phyloP scores from a whole-genome alignment of 106 monocot genomes.

The Phalaenopsis aphrodite region DNA sequence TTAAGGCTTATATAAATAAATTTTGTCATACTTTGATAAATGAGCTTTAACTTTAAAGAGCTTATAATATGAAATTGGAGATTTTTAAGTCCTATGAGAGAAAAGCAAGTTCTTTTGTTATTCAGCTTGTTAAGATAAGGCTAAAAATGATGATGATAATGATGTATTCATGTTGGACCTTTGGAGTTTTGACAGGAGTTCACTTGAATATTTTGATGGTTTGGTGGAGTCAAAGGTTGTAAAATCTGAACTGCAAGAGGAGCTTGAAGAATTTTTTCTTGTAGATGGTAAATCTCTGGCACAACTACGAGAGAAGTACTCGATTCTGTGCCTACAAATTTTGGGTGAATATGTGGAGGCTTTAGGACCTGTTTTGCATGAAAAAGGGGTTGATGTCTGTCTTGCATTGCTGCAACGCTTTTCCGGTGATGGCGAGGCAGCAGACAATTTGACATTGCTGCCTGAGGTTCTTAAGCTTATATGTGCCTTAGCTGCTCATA shows the following conservation, averaged over 20 bases:
- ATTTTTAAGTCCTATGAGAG: not conserved
- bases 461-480: constrained; percentile 88
- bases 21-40: not conserved
- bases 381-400: constrained; percentile 96
- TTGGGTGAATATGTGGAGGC: constrained; percentile 98
- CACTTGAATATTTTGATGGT: constrained; percentile 27
- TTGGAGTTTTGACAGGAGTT: constrained; percentile 19
- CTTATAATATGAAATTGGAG: not conserved
- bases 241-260: constrained; percentile 38
- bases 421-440: constrained; percentile 37
- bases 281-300: constrained; percentile 55
- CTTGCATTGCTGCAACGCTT: constrained; percentile 63
- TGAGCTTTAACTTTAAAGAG: not conserved
- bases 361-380: constrained; percentile 83
- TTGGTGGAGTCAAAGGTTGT: constrained; percentile 15
- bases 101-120: not conserved
- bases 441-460: constrained; percentile 32
- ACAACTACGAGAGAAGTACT: constrained; percentile 65
- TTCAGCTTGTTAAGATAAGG: not conserved
- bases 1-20: not conserved
- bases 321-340: constrained; percentile 77
- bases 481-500: constrained; percentile 81
- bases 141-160: too few species aligned
- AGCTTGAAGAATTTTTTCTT: constrained; percentile 48
- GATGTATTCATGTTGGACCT: not conserved